Conservation (phyloP, 495 filamentous ascomycete genomes). For the Thozetella sp. region DNA sequence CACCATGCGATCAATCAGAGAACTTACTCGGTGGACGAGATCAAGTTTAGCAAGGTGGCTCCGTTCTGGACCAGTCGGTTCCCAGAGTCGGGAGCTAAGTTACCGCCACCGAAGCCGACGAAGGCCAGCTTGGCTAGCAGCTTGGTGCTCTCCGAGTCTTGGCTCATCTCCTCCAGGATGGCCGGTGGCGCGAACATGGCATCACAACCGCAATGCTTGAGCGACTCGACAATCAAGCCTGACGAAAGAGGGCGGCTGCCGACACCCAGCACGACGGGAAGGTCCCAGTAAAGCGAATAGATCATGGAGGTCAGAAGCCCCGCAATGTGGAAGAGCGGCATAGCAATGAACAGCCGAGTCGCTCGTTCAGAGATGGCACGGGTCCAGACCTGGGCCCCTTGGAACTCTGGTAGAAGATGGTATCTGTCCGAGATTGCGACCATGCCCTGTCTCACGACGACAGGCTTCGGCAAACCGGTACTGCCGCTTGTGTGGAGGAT, state of each 20-base stretch:
- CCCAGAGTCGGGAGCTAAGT: conserved; percentile 33
- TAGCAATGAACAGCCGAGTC: conserved; percentile 19
- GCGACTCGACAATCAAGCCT: conserved; percentile 28
- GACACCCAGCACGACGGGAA: conserved; percentile 29
- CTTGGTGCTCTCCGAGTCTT: conserved; percentile 23
- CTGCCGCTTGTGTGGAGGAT: conserved; percentile 65
- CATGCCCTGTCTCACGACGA: conserved; percentile 49
- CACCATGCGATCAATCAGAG: too few species aligned
- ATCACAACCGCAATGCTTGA: conserved; percentile 32
- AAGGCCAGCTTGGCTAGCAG: conserved; percentile 26
- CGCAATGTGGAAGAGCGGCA: conserved; percentile 33
- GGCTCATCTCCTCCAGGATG: conserved; percentile 43
- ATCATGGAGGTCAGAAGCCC: conserved; percentile 31
- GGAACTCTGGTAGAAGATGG: conserved; percentile 13
- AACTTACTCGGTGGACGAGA: conserved; percentile 42
- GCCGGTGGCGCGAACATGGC: conserved; percentile 35
- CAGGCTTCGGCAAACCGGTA: conserved; percentile 58
- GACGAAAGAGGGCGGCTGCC: conserved; percentile 36
- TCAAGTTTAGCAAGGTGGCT: conserved; percentile 28
- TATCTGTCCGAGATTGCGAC: conserved; percentile 40
- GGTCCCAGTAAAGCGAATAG: conserved; percentile 27
- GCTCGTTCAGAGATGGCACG: conserved; percentile 14
- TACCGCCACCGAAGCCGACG: conserved; percentile 42
- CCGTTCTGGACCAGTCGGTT: conserved; percentile 31
- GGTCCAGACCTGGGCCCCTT: conserved; percentile 24